phyloP scores from a whole-genome alignment of 2,329 filamentous ascomycete species.

The Calonectria ilicicola region DNA sequence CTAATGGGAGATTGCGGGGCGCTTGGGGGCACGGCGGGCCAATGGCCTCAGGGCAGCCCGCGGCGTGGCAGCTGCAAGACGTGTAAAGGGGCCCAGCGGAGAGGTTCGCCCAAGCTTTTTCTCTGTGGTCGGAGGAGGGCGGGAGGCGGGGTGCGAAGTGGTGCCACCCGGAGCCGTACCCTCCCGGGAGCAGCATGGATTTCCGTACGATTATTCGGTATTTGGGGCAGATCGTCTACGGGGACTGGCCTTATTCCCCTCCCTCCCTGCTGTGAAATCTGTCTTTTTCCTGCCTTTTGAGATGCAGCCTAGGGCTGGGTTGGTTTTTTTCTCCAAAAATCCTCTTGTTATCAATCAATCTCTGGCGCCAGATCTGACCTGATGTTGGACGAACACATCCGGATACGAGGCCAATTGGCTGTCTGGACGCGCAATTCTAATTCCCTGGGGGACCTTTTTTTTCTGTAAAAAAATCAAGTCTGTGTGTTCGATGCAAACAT shows the following conservation, averaged over 20 bases:
- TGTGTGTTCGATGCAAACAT: not conserved
- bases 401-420: constrained; percentile 17
- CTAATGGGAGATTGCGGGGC: constrained; percentile 31
- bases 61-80: constrained; percentile 31
- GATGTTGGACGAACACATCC: constrained; percentile 1
- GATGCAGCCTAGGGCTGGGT: not conserved
- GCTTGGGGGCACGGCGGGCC: constrained; percentile 5
- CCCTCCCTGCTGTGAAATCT: constrained; percentile 5
- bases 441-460: not conserved
- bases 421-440: not conserved
- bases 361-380: not conserved
- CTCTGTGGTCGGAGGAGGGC: constrained; percentile 28
- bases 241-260: not conserved
- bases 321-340: not conserved
- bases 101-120: constrained; percentile 14
- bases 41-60: constrained; percentile 30
- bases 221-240: constrained; percentile 32
- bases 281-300: not conserved
- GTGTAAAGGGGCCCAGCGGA: not conserved
- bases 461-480: not conserved
- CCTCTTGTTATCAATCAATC: not conserved
- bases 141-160: constrained; percentile 35
- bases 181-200: constrained; percentile 35
- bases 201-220: constrained; percentile 44
- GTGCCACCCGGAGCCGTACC: constrained; percentile 40